These are phyloP conservation scores for Pythium guiyangense DNA, from an alignment of 352 stramenopile genomes.

Conservation along the genomic window DNA sequence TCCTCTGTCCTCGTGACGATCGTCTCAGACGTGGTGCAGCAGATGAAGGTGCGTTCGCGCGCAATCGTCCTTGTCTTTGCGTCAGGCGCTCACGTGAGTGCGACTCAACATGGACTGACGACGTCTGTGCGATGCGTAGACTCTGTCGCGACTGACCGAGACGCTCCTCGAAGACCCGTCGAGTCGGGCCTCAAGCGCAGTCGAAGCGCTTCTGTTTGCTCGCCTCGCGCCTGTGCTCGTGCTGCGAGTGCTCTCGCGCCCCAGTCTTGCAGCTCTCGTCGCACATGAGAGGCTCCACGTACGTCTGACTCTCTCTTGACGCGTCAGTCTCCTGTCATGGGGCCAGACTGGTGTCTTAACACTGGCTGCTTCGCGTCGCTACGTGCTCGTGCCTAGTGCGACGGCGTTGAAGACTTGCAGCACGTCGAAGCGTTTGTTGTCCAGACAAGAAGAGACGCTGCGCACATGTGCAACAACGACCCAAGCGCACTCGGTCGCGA, in stretches of 20 bases:
- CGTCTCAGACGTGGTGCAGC: constrained; percentile 15
- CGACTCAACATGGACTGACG: not conserved
- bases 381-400: constrained; percentile 6
- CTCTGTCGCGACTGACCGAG: constrained; percentile 36
- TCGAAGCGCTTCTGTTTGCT: constrained; percentile 57
- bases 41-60: constrained; percentile 30
- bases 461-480: too few species aligned
- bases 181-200: constrained; percentile 14
- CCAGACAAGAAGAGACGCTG: too few species aligned
- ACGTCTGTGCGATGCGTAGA: constrained; percentile 17
- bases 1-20: constrained; percentile 14
- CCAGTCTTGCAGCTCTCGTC: constrained; percentile 12
- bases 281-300: constrained; percentile 15
- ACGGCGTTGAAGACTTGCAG: constrained; percentile 22
- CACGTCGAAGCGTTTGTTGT: constrained; percentile 26
- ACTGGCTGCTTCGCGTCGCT: not conserved
- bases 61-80: not conserved
- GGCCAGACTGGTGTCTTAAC: too few species aligned
- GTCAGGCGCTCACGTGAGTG: not conserved
- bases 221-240: constrained; percentile 54
- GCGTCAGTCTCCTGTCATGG: too few species aligned
- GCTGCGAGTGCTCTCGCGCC: constrained; percentile 49
- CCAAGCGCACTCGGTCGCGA: not conserved
- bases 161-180: constrained; percentile 43
- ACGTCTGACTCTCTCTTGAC: not conserved